Conservation (phyloP, 2,329 filamentous ascomycete genomes). For the Fusarium verticillioides region DNA sequence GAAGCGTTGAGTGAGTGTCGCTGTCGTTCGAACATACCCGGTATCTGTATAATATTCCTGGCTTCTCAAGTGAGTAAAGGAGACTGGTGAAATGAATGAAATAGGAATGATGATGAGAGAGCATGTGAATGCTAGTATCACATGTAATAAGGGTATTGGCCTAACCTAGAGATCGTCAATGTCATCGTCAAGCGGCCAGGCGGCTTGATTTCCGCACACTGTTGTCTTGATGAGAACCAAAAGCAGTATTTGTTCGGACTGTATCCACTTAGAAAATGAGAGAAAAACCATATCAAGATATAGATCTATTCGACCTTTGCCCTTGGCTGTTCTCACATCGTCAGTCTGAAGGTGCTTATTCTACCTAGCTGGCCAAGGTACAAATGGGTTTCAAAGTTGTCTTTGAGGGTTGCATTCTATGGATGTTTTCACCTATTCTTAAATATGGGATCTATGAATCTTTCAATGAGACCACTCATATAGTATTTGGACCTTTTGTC, state of each 20-base stretch:
- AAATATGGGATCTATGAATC: not conserved
- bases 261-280: no score
- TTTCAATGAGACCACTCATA: not conserved
- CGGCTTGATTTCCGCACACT: not conserved
- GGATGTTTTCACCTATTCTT: no score
- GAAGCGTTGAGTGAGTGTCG: not conserved
- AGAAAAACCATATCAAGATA: not conserved
- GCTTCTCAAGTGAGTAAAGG: not conserved
- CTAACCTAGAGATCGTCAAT: not conserved
- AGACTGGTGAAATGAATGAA: not conserved
- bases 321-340: not conserved
- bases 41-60: not conserved
- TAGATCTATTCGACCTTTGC: no score
- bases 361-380: not conserved
- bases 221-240: not conserved
- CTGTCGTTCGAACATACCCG: not conserved
- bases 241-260: not conserved
- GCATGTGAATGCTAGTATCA: constrained; percentile 1
- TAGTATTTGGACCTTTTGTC: fast-evolving
- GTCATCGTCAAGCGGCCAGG: not conserved
- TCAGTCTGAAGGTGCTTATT: not conserved
- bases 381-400: not conserved
- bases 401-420: not conserved
- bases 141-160: not conserved
- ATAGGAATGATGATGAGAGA: not conserved